phyloP scores from a whole-genome alignment of 495 filamentous ascomycete genomes.

The Melanomma pulvis-pyrius region DNA sequence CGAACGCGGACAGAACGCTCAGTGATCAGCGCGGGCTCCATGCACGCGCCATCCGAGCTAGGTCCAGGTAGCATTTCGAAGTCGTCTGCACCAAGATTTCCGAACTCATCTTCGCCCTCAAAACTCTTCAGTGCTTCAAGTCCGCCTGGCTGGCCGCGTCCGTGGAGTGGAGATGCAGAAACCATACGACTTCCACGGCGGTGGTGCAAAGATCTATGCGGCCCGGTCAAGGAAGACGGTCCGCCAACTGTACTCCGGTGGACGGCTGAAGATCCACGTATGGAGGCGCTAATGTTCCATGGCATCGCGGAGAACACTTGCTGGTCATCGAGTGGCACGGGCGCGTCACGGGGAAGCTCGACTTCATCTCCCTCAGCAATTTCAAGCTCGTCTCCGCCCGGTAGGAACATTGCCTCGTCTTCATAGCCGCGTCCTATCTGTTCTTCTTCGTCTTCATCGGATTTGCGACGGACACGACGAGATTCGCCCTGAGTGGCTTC shows the following conservation, averaged over 20 bases:
- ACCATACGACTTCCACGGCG: slow-evolving; percentile 53
- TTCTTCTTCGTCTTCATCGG: slow-evolving; percentile 47
- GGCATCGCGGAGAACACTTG: slow-evolving; percentile 63
- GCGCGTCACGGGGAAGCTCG: slow-evolving; percentile 65
- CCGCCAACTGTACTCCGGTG: slow-evolving; percentile 36
- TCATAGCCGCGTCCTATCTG: slow-evolving; percentile 48
- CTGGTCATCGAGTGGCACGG: slow-evolving; percentile 59
- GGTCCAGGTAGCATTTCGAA: slow-evolving; percentile 18
- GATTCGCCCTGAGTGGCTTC: slow-evolving; percentile 43
- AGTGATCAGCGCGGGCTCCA: slow-evolving; percentile 53
- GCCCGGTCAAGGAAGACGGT: slow-evolving; percentile 44
- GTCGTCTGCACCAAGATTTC: slow-evolving; percentile 17
- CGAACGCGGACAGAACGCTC: slow-evolving; percentile 49
- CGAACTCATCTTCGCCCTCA: slow-evolving; percentile 40
- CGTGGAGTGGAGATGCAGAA: slow-evolving; percentile 65
- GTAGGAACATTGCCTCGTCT: slow-evolving; percentile 47
- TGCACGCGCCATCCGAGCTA: slow-evolving; percentile 38
- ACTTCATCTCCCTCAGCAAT: slow-evolving; percentile 36
- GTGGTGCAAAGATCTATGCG: slow-evolving; percentile 38
- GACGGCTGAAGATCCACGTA: slow-evolving; percentile 56
- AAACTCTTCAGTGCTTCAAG: slow-evolving; percentile 49
- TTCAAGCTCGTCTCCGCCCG: slow-evolving; percentile 23
- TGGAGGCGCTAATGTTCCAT: slow-evolving; percentile 69
- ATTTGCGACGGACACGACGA: slow-evolving; percentile 52
- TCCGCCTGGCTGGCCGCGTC: slow-evolving; percentile 52